Conservation (phyloP, 1,139 yeast genomes). For the Blastobotrys persicus region DNA sequence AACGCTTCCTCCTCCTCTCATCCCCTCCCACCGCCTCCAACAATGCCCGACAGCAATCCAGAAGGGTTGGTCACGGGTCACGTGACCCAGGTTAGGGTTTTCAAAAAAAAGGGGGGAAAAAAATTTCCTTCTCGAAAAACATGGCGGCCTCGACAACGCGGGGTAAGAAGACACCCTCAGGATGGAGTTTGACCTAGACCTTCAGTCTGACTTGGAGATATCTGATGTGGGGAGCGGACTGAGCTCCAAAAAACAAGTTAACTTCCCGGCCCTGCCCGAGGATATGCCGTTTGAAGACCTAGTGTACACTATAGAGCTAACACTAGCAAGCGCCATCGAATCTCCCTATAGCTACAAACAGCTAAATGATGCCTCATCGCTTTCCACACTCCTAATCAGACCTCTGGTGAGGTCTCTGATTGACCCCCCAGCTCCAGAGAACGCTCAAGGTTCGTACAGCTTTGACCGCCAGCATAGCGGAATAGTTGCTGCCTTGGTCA, state of each 20-base stretch:
- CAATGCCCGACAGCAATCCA: too few relatives aligned
- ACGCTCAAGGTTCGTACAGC: conserved; percentile 1
- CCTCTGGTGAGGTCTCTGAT: conserved; percentile 26
- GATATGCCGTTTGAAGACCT: conserved; percentile 21
- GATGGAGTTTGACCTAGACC: background rate
- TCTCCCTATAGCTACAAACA: conserved; percentile 32
- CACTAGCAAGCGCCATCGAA: conserved; percentile 24
- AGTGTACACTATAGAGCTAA: conserved; percentile 19
- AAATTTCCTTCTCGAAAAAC: too few relatives aligned
- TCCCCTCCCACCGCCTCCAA: too few relatives aligned
- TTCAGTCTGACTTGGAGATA: conserved; percentile 3
- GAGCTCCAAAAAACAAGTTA: background rate
- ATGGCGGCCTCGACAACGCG: too few relatives aligned
- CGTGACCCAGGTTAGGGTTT: too few relatives aligned
- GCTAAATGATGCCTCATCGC: conserved; percentile 25
- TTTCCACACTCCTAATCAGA: conserved; percentile 25
- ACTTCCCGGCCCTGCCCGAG: conserved; percentile 20
- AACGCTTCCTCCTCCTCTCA: too few relatives aligned
- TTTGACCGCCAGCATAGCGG: conserved; percentile 31
- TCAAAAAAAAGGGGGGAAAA: too few relatives aligned
- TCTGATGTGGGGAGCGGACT: background rate
- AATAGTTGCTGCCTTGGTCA: conserved; percentile 33
- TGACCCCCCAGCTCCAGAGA: too few relatives aligned
- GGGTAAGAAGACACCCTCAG: background rate
- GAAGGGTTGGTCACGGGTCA: too few relatives aligned